Evolutionary conservation across 805 yeast species (phyloP), one percentile per base, ranked within the genome.

Genomic region (Wickerhamiella allomyrinae): DNA sequence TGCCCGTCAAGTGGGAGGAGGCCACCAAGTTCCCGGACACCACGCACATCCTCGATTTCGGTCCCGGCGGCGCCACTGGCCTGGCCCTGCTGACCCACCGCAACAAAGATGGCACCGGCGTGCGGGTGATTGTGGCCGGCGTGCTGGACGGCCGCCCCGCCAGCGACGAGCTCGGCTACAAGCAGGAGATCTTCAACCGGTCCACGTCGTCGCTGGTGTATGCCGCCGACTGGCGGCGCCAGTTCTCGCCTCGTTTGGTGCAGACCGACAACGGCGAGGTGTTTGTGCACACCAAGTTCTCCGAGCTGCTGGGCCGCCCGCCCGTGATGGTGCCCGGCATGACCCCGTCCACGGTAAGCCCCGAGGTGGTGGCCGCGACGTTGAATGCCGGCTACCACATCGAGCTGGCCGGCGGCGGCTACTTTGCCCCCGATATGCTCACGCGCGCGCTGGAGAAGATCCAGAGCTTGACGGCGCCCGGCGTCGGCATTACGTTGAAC

Each of bases 371-470:
- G 45, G 80, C 94, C 47, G 94, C 95, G 24, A 79, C 96, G 22
- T 73, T 87, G 58, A 86, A 87, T 60, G 86, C 97, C 40, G 99
- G 99, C 48, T 91, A 87, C 68, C 94, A 85, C 60, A 85, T 89
- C 57, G 99, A 91, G 69, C 73, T 91, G 57, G 98, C 94, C 39
- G 99, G 99, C 64, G 99, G 99, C 72, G 99, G 97, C 57, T 91
- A 91, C 66, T 91, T 89, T 65, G 62, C 69, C 45, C 79, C 93
- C 49, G 61, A 59, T 8, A 69, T 69, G 56, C 77, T 91, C 78
- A 75, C 79, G 42, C 60, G 58, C 21, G 96, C 96, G 34, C 69
- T 91, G 53, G 73, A 79, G 55, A 65, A 76, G 53, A 81, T 91
- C 53, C 80, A 82, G 47, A 62, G 67, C 41, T 69, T 70, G 49